Evolutionary conservation across 768 basidiomycete genomes (phyloP), one percentile per base, ranked within the genome.

Genomic region (Melanogaster broomeanus): DNA sequence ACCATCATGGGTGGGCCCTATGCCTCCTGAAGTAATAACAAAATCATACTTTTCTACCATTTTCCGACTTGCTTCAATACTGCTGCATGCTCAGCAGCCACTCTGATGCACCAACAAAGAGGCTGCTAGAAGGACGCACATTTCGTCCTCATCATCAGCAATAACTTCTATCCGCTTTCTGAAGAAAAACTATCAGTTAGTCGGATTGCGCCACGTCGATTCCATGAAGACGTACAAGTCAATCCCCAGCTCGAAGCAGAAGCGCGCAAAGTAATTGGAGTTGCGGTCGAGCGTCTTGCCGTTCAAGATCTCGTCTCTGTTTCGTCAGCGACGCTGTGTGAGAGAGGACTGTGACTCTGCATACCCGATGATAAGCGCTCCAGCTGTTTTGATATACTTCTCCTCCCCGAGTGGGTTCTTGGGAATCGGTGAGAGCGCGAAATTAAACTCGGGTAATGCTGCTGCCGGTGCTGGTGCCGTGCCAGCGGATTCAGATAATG

Each of bases 1-100:
- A 89, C 90, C 90, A 62, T 92, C 92, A 62, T 93, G 91, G 12
- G 92, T 95, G 3, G 92, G 90, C 0, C 93, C 93, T 48, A 97
- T 93, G 1, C 95, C 94, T 2, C 95, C 94, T 12, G 84, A 87
- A 0, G 92, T 95, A 47, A 98, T 78, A 25, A 97, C 93, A 60
- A 94, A 85, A 67, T 97, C 95, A 66, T 93, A 95, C 41, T 79
- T 81, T 33, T 77, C 70, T 34, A 88, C 86, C 80, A 98, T 83
- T 18, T 93, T 77, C 53, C 82, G 75, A 31, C 90, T 91, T 6
- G 95, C 93, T 64, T 96, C 91, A 51, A 90, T 76, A 53, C 92
- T 94, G 63, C 22, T 22, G 45, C 4, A 34, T 27, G 25, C 39
- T 60, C 31, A 53, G 50, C 13, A 38, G 44, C 6, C 30, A 3